Evolutionary conservation across 2,329 filamentous ascomycete species (phyloP).

Genomic region (Didymella pinodella): DNA sequence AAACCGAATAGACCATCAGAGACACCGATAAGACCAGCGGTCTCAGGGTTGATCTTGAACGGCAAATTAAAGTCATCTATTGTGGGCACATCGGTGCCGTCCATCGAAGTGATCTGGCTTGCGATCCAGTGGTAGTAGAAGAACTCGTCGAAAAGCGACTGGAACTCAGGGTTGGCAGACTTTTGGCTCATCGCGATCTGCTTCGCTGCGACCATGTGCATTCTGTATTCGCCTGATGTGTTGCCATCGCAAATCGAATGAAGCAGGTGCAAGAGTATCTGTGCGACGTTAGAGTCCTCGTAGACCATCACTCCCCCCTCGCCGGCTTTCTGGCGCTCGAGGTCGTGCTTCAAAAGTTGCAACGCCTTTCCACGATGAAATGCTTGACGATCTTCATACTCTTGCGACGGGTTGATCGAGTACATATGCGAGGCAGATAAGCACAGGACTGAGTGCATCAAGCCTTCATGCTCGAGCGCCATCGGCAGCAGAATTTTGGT

Average conservation of each 20-base stretch:
- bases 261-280: constrained; percentile 67
- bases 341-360: constrained; percentile 60
- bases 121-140: constrained; percentile 81
- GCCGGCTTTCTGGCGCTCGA: constrained; percentile 50
- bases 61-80: constrained; percentile 63
- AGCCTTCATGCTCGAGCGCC: constrained; percentile 77
- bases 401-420: constrained; percentile 59
- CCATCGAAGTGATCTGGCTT: constrained; percentile 64
- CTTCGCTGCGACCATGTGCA: constrained; percentile 79
- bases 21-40: constrained; percentile 75
- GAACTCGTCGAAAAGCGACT: constrained; percentile 75
- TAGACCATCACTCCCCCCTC: constrained; percentile 47
- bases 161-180: constrained; percentile 72
- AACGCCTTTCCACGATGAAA: constrained; percentile 50
- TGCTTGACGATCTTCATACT: constrained; percentile 61
- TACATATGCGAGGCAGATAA: constrained; percentile 78
- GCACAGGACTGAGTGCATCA: constrained; percentile 91
- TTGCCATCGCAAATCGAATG: constrained; percentile 68
- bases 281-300: constrained; percentile 68
- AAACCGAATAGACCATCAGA: constrained; percentile 82
- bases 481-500: constrained; percentile 84
- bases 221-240: constrained; percentile 74
- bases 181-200: constrained; percentile 68
- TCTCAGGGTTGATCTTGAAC: constrained; percentile 63
- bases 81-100: constrained; percentile 61